These are phyloP conservation scores for Xylaria sp. DNA, from an alignment of 2,329 filamentous ascomycete species.

Conservation along the genomic window DNA sequence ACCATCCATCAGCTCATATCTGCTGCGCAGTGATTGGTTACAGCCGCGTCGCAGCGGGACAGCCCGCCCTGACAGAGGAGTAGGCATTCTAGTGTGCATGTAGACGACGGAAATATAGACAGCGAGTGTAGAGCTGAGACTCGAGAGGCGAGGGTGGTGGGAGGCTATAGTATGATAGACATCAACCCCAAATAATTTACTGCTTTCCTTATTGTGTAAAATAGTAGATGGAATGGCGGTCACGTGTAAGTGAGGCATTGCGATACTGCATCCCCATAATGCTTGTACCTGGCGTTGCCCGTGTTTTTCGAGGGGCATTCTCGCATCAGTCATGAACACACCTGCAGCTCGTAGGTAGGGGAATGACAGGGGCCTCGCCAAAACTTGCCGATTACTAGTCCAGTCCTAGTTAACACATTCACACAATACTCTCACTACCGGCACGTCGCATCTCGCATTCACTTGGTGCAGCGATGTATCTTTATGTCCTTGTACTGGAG, in stretches of 20 bases:
- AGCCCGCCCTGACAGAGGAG: slow-evolving; percentile 3
- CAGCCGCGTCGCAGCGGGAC: slow-evolving; percentile 1
- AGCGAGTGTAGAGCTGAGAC: background rate
- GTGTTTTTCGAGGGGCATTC: background rate
- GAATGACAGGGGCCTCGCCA: slow-evolving; percentile 10
- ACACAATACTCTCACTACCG: slow-evolving; percentile 1
- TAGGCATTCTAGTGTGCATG: no score
- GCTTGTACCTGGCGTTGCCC: no score
- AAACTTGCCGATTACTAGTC: slow-evolving; percentile 18
- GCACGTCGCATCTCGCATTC: slow-evolving; percentile 2
- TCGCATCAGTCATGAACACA: background rate
- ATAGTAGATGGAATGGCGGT: background rate
- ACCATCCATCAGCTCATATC: background rate
- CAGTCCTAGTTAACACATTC: background rate
- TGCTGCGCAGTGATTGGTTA: background rate
- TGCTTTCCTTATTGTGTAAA: background rate
- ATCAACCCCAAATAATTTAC: background rate
- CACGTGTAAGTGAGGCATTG: background rate
- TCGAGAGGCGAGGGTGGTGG: background rate
- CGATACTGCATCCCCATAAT: no score
- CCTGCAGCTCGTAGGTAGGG: background rate
- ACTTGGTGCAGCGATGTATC: background rate
- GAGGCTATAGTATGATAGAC: background rate
- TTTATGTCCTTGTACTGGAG: background rate
- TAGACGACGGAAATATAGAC: background rate